phyloP scores from a whole-genome alignment of 1,284 basidiomycete species.

The Tilletiaria anomala region DNA sequence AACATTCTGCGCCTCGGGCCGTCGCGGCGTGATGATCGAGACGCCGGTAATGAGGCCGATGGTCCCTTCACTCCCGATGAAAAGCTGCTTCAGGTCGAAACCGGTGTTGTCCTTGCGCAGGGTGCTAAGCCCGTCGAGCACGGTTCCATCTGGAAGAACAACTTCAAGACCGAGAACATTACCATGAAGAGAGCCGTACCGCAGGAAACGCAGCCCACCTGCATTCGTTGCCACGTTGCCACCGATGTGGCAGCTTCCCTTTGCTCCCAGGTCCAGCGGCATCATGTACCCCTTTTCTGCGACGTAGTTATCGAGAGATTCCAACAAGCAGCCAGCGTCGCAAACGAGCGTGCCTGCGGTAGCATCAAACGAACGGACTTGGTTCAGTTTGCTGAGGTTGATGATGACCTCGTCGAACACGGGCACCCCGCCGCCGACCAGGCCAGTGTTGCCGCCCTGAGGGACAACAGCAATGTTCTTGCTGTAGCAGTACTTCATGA shows the following conservation, averaged over 20 bases:
- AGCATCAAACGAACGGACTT: conserved; percentile 79
- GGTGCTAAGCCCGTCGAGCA: conserved; percentile 43
- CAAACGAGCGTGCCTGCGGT: conserved; percentile 47
- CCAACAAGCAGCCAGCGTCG: conserved; percentile 87
- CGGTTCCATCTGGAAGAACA: conserved; percentile 84
- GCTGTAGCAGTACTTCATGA: conserved; percentile 42
- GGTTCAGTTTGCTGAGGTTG: conserved; percentile 65
- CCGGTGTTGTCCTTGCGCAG: conserved; percentile 97
- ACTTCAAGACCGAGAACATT: conserved; percentile 93
- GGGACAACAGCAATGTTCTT: conserved; percentile 57
- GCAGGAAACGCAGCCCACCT: conserved; percentile 77
- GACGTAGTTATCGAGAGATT: conserved; percentile 72
- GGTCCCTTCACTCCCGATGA: conserved; percentile 93
- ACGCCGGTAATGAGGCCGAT: conserved; percentile 90
- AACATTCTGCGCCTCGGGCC: conserved; percentile 47
- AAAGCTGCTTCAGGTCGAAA: conserved; percentile 97
- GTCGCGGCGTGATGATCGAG: conserved; percentile 82
- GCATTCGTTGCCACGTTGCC: conserved; percentile 97
- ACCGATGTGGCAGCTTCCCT: conserved; percentile 96
- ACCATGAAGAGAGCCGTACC: conserved; percentile 91
- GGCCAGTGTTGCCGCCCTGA: conserved; percentile 94
- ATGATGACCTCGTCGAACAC: conserved; percentile 77
- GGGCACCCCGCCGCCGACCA: conserved; percentile 90
- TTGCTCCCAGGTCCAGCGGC: conserved; percentile 93
- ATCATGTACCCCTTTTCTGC: conserved; percentile 83